These are phyloP conservation scores for Syzygium syzygioides DNA, from an alignment of 441 rosid species.

Conservation along the genomic window DNA sequence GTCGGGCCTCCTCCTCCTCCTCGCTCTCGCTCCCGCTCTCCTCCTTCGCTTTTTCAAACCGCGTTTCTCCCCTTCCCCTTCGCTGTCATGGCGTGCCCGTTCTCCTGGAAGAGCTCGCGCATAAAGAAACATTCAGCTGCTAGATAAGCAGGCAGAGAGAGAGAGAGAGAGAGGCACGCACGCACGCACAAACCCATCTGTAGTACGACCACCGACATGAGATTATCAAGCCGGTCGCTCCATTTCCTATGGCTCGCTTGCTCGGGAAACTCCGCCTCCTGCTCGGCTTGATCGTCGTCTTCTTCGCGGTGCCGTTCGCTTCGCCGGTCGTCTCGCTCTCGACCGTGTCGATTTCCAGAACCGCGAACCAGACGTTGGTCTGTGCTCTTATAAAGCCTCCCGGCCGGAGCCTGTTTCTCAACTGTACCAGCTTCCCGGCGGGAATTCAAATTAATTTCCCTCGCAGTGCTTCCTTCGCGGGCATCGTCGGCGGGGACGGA, in stretches of 20 bases:
- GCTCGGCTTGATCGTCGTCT: not conserved
- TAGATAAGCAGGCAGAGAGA: not conserved
- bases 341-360: not conserved
- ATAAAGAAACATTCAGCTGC: not conserved
- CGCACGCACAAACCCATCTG: not conserved
- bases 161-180: too few species aligned
- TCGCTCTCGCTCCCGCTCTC: not conserved
- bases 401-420: not conserved
- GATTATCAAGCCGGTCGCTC: not conserved
- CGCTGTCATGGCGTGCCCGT: not conserved
- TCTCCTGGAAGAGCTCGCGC: not conserved
- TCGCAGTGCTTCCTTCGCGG: not conserved
- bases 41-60: not conserved
- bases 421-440: slow-evolving; percentile 6
- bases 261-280: not conserved
- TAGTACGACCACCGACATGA: not conserved
- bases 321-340: not conserved
- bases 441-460: not conserved
- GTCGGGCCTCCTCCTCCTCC: not conserved
- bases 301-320: not conserved
- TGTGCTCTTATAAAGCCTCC: not conserved
- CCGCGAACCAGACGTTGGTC: not conserved
- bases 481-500: slow-evolving; percentile 10
- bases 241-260: not conserved
- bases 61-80: not conserved